A percentile compares a stretch with the other conserved stretches of the same genome.
Evolutionary conservation across 306 rosid species (phyloP).

Genomic region (Gillenia trifoliata): DNA sequence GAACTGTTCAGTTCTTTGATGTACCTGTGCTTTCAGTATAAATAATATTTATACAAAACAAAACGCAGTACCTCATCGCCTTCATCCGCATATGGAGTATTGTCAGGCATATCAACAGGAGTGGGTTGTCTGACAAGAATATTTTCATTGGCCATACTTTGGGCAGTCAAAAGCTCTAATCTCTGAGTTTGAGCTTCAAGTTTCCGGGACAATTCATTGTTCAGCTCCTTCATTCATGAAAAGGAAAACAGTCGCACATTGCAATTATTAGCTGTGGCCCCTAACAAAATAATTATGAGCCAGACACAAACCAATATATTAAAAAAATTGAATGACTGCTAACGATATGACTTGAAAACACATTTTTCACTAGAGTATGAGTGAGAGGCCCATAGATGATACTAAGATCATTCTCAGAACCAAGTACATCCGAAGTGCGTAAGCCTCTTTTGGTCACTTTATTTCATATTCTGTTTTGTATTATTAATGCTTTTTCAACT

Average conservation of each 20-base stretch:
- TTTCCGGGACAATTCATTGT: constrained; percentile 74
- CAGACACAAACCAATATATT: background rate
- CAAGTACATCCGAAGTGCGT: background rate
- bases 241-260: constrained; percentile 21
- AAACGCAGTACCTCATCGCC: constrained; percentile 75
- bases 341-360: background rate
- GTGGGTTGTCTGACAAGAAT: constrained; percentile 50
- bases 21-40: background rate
- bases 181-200: constrained; percentile 95
- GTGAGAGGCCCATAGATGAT: background rate
- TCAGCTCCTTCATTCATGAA: constrained; percentile 57
- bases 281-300: background rate
- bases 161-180: constrained; percentile 90
- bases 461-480: background rate
- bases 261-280: background rate
- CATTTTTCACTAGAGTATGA: background rate
- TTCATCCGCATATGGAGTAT: constrained; percentile 76
- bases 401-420: background rate
- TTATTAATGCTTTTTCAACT: background rate
- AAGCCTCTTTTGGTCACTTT: background rate
- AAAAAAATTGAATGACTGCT: background rate
- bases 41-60: background rate
- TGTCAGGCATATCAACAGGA: constrained; percentile 39
- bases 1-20: background rate
- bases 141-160: constrained; percentile 66